Conservation (phyloP, 2,329 filamentous ascomycete species). For the Botryotinia narcissicola region DNA sequence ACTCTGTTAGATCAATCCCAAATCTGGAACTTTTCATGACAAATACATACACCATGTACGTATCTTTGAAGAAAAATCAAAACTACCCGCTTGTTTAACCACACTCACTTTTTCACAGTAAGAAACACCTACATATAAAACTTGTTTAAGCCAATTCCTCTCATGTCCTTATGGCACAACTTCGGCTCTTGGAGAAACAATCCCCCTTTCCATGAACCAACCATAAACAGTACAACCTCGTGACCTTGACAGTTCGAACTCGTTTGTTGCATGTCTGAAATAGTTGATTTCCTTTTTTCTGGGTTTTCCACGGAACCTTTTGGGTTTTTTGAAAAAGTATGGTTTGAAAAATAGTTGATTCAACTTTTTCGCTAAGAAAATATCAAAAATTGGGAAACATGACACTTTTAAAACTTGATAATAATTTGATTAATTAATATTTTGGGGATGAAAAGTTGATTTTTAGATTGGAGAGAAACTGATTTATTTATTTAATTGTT, state of each 20-base stretch:
- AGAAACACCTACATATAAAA: too few relatives aligned
- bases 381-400: neutral
- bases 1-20: too few relatives aligned
- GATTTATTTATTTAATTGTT: neutral
- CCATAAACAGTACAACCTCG: neutral
- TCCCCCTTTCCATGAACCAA: neutral
- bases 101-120: too few relatives aligned
- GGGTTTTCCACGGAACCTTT: neutral
- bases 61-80: too few relatives aligned
- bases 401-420: neutral
- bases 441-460: neutral
- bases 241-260: neutral
- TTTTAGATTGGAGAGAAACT: rapidly evolving
- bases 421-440: neutral
- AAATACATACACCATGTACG: too few relatives aligned
- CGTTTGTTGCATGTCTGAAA: neutral
- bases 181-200: neutral
- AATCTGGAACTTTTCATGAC: too few relatives aligned
- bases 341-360: neutral
- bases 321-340: neutral
- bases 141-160: too few relatives aligned
- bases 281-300: neutral
- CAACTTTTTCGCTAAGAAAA: neutral
- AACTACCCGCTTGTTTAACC: too few relatives aligned
- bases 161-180: too few relatives aligned